phyloP scores from a whole-genome alignment of 129 eudicot genomes.

The Erigeron canadensis region DNA sequence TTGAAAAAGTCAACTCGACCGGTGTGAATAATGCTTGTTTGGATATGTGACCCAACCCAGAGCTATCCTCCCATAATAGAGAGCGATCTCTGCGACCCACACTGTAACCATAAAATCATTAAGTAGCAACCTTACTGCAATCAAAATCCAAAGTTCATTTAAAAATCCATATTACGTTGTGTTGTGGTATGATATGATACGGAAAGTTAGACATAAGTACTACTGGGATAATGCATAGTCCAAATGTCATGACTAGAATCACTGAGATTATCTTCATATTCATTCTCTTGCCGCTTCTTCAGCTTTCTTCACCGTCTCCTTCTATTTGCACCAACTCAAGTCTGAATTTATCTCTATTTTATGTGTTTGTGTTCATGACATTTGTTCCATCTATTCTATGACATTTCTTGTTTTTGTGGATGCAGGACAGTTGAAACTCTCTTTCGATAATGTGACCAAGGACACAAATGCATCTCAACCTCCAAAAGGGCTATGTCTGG shows the following conservation, averaged over 20 bases:
- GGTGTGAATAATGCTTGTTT: no score
- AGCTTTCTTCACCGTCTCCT: constrained; percentile 17
- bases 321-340: constrained; percentile 19
- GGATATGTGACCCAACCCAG: no score
- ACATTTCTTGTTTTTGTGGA: constrained; percentile 16
- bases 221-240: constrained; percentile 5
- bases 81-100: neutral
- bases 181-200: constrained; percentile 15
- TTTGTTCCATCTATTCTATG: neutral
- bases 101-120: neutral
- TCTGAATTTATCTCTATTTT: neutral
- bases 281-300: constrained; percentile 24
- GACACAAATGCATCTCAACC: constrained; percentile 12
- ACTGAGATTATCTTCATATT: constrained; percentile 20
- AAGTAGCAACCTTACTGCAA: constrained; percentile 3
- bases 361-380: neutral
- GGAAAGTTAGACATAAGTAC: constrained; percentile 5
- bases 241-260: constrained; percentile 28
- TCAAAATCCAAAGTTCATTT: constrained; percentile 1
- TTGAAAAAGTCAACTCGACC: neutral
- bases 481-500: constrained; percentile 35
- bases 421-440: constrained; percentile 22
- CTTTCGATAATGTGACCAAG: constrained; percentile 13
- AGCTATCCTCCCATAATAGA: neutral
- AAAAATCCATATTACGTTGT: neutral